Evolutionary conservation across 805 yeast species (phyloP), one percentile per base, ranked within the genome.

Genomic region (Saccharomyces cerevisiae): DNA sequence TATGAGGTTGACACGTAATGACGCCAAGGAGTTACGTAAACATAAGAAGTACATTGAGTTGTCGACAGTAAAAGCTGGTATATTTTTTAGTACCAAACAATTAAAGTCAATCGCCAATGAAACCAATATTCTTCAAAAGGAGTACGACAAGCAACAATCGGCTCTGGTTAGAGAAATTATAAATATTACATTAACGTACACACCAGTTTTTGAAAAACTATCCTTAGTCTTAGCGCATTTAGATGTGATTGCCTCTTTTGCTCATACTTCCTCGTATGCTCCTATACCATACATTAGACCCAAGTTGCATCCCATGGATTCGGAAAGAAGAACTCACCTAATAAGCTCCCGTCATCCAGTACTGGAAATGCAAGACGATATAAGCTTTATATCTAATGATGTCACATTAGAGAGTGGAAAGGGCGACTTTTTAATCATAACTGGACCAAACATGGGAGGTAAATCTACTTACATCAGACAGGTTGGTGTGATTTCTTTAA

Each of bases 391-490:
- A 57, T 82, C 97, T 2, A 94, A 94, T 69, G 97, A 94, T 67
- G 87, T 90, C n/a, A 70, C 74, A 10, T 73, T 94, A 53, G 73
- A 76, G 13, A 80, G 81, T 49, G 79, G 75, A 14, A 67, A 70
- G 3, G 74, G 81, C 13, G 90, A 88, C 55, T 92, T 94, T 63
- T 76, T 82, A 6, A 86, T 94, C 22, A 89, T 94, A 27, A 91
- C 97, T 0, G 97, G 97, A 32, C 97, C 97, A 41, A 91, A 91
- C 67, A 91, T 91, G 97, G 97, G 97, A 57, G 97, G 97, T 66
- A 91, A 91, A 69, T 89, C 96, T 0, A 91, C 97, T 0, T 91
- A 87, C 68, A 89, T 91, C 50, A 78, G 97, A 58, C 96, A 91
- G 63, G 77, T 88, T 49, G 97, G 97, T 11, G 94, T 87, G 1